Evolutionary conservation across 2,329 filamentous ascomycete species (phyloP), one percentile per base, ranked within the genome.

Genomic region (Fusarium succisae): DNA sequence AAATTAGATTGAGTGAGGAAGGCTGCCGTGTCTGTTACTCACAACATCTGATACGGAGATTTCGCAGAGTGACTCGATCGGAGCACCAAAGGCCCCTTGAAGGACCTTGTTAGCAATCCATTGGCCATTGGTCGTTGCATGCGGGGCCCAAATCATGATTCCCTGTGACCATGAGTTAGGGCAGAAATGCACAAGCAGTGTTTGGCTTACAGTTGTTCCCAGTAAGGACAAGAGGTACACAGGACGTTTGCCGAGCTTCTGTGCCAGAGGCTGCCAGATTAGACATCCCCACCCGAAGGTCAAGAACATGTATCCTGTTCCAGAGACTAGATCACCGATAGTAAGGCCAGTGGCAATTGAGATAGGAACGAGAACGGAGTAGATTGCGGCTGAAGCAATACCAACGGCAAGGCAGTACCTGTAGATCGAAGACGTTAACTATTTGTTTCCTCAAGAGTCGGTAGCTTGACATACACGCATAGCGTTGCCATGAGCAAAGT

Each of bases 371-470:
- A 47, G 44, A 7, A 47, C 44, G 12, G 24, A 47, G 12, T 47
- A 47, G 0, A 47, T 47, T 2, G 44, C 44, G 8, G 44, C 44
- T 1, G 44, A 47, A 14, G 44, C 44, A 26, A 47, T 47, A 20
- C 44, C 44, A 20, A 47, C 5, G 5, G 44, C 44, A 20, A 47
- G 44, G 4, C 44, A 47, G 24, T 47, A 45, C 0, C 43, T 44
- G n/a, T 24, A 24, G 15, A 44, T 24, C 41, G 4, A 1, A 5
- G 15, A 24, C 0, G 15, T 18, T 44, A 18, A 18, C 3, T 30
- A 12, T 4, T 12, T 3, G 28, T 30, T 5, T 24, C 2, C 6
- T 3, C 15, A 17, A 12, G n/a, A 24, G 2, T 44, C 0, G 10
- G 15, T 5, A 3, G 6, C 4, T 44, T 24, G 0, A 18, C 41